phyloP scores from a whole-genome alignment of 306 rosid species.

The Medicago arabica region DNA sequence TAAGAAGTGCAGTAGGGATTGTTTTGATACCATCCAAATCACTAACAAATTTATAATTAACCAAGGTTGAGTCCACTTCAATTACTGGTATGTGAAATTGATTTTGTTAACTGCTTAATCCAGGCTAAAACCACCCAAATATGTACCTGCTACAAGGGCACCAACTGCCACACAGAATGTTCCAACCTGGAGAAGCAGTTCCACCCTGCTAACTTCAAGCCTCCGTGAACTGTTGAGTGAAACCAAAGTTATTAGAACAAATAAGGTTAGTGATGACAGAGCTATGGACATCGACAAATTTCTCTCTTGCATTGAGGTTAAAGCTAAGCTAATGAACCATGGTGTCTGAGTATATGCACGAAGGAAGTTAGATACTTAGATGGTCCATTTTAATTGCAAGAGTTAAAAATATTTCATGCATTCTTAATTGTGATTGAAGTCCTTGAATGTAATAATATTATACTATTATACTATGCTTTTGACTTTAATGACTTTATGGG shows the following conservation, averaged over 20 bases:
- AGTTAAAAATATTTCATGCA: conserved; percentile 36
- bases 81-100: conserved; percentile 14
- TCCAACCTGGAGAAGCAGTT: conserved; percentile 98
- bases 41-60: conserved; percentile 4
- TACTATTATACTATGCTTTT: conserved; percentile 2
- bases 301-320: conserved; percentile 11
- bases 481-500: neutral
- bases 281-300: conserved; percentile 23
- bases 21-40: neutral
- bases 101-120: conserved; percentile 9
- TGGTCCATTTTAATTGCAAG: conserved; percentile 23
- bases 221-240: conserved; percentile 80
- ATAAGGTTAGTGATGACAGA: conserved; percentile 28
- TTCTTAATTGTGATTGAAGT: conserved; percentile 31
- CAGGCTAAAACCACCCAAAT: neutral
- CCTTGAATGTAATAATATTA: conserved; percentile 21
- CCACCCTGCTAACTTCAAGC: conserved; percentile 98
- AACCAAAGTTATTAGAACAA: conserved; percentile 32
- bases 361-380: conserved; percentile 16
- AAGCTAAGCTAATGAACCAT: conserved; percentile 32
- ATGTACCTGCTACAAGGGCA: conserved; percentile 88
- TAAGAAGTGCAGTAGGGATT: neutral
- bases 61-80: conserved; percentile 16
- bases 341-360: conserved; percentile 15
- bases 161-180: conserved; percentile 91